phyloP scores from a whole-genome alignment of 1,139 yeast genomes.

The Sugiyamaella xylanicola region DNA sequence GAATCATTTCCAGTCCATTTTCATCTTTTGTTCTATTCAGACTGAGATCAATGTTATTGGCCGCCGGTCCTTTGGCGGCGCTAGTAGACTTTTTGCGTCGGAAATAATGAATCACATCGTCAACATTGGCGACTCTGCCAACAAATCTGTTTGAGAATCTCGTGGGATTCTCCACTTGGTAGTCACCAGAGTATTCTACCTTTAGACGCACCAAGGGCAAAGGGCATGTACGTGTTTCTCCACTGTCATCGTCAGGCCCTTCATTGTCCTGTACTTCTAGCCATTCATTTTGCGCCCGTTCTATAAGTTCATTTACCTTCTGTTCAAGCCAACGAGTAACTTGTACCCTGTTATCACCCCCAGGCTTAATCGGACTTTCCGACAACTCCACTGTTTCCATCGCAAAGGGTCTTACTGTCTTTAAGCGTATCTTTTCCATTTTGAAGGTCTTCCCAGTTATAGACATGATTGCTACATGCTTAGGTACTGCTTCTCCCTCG shows the following conservation, averaged over 20 bases:
- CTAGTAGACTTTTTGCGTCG: slow-evolving; percentile 45
- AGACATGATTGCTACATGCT: slow-evolving; percentile 70
- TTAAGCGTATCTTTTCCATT: slow-evolving; percentile 65
- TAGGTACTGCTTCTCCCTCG: slow-evolving; percentile 79
- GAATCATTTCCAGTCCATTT: slow-evolving; percentile 44
- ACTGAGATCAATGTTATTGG: slow-evolving; percentile 8
- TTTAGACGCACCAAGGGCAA: slow-evolving; percentile 78
- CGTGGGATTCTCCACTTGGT: slow-evolving; percentile 87
- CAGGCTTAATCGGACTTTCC: slow-evolving; percentile 58
- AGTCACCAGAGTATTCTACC: slow-evolving; percentile 90
- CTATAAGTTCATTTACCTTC: slow-evolving; percentile 69
- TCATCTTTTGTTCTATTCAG: slow-evolving; percentile 29
- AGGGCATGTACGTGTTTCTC: slow-evolving; percentile 47
- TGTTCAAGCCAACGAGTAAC: slow-evolving; percentile 62
- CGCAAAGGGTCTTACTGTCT: slow-evolving; percentile 80
- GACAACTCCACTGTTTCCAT: slow-evolving; percentile 65
- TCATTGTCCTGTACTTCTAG: slow-evolving; percentile 36
- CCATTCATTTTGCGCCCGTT: slow-evolving; percentile 58
- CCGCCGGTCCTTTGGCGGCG: slow-evolving; percentile 1
- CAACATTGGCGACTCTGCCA: slow-evolving; percentile 85
- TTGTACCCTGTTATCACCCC: slow-evolving; percentile 62
- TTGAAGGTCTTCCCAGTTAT: slow-evolving; percentile 62
- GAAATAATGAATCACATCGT: slow-evolving; percentile 77
- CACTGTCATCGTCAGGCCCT: slow-evolving; percentile 32
- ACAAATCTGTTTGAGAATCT: slow-evolving; percentile 88